These are phyloP conservation scores for Clonostachys rosea DNA, from an alignment of 2,329 filamentous ascomycete genomes.

Conservation along the genomic window DNA sequence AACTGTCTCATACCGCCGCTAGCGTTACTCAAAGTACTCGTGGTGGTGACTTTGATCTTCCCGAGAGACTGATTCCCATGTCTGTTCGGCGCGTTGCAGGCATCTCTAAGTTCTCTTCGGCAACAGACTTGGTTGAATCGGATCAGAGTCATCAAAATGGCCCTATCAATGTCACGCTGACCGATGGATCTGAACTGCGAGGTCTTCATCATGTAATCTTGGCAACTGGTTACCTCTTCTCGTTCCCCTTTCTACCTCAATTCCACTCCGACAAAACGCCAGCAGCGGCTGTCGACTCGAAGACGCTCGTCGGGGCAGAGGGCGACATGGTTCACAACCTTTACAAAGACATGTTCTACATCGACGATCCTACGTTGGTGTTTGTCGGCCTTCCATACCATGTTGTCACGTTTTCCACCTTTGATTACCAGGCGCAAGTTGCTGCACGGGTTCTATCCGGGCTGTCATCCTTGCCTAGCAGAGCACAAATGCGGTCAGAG, in stretches of 20 bases:
- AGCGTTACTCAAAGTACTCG: slow-evolving; percentile 47
- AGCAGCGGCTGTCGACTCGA: slow-evolving; percentile 41
- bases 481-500: not conserved
- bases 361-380: slow-evolving; percentile 56
- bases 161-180: slow-evolving; percentile 44
- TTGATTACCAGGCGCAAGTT: slow-evolving; percentile 64
- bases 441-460: slow-evolving; percentile 41
- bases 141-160: slow-evolving; percentile 25
- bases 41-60: slow-evolving; percentile 52
- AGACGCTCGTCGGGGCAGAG: slow-evolving; percentile 54
- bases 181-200: slow-evolving; percentile 44
- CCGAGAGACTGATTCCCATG: slow-evolving; percentile 44
- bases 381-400: slow-evolving; percentile 65
- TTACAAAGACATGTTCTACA: slow-evolving; percentile 69
- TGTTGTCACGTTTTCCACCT: slow-evolving; percentile 63
- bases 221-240: slow-evolving; percentile 65
- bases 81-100: slow-evolving; percentile 47
- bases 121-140: slow-evolving; percentile 1
- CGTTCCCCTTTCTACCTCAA: slow-evolving; percentile 57
- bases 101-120: slow-evolving; percentile 35
- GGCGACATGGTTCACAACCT: slow-evolving; percentile 62
- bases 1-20: slow-evolving; percentile 27
- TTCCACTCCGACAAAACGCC: slow-evolving; percentile 31
- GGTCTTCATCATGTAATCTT: slow-evolving; percentile 59
- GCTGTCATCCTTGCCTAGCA: too few relatives aligned